phyloP scores from a whole-genome alignment of 1,284 basidiomycete genomes.

The Cryptococcus wingfieldii region DNA sequence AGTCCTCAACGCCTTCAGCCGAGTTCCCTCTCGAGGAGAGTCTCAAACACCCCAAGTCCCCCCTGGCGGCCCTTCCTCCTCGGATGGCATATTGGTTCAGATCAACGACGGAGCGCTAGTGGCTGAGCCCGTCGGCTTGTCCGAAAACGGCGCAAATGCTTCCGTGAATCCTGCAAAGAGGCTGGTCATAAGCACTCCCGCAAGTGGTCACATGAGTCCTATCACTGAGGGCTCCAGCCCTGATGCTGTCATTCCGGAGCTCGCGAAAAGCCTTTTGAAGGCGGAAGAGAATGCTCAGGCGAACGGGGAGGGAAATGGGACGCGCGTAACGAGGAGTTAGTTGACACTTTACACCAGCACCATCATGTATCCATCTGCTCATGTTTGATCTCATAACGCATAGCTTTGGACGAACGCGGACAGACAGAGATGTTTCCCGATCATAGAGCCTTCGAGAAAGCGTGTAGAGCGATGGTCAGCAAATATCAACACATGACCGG shows the following conservation, averaged over 20 bases:
- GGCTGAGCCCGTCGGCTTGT: slow-evolving; percentile 27
- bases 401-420: not conserved
- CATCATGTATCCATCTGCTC: not conserved
- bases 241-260: not conserved
- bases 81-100: slow-evolving; percentile 33
- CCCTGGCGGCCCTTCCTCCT: not conserved
- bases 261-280: not conserved
- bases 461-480: slow-evolving; percentile 7
- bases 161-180: slow-evolving; percentile 1
- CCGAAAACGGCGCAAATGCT: slow-evolving; percentile 1
- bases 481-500: slow-evolving; percentile 1
- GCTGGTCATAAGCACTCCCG: slow-evolving; percentile 5
- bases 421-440: not conserved
- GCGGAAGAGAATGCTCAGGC: slow-evolving; percentile 3
- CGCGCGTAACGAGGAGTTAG: slow-evolving; percentile 6
- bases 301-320: slow-evolving; percentile 4
- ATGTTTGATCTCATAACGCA: not conserved
- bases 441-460: slow-evolving; percentile 6
- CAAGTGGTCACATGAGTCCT: not conserved
- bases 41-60: slow-evolving; percentile 1
- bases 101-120: slow-evolving; percentile 28
- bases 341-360: slow-evolving; percentile 1
- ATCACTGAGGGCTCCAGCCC: not conserved
- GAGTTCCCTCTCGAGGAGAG: slow-evolving; percentile 27
- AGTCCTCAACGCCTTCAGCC: slow-evolving; percentile 39